Conservation (phyloP, 2,329 filamentous ascomycete species). For the Torrubiellomyces zombiae region DNA sequence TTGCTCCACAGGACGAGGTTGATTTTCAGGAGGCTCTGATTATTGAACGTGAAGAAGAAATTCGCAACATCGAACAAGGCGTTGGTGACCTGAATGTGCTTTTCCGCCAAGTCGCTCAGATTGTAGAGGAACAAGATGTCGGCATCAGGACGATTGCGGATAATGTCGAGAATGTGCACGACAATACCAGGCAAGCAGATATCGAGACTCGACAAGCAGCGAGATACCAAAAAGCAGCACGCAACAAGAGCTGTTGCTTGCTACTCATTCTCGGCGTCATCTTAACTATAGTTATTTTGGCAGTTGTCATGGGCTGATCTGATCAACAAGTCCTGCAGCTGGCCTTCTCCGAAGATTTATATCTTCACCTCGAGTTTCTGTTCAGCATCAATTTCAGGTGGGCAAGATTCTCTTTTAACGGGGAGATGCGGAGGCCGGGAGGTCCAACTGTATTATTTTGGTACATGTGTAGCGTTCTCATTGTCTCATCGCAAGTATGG, state of each 20-base stretch:
- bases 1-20: conserved; percentile 85
- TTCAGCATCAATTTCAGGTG: no score
- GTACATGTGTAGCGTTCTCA: no score
- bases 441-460: no score
- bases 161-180: conserved; percentile 70
- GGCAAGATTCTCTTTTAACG: no score
- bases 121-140: conserved; percentile 81
- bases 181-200: conserved; percentile 73
- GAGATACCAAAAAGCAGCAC: conserved; percentile 85
- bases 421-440: no score
- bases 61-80: conserved; percentile 91
- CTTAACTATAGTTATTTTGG: conserved; percentile 74
- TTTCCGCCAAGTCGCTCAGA: conserved; percentile 95
- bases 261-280: conserved; percentile 80
- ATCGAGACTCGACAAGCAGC: conserved; percentile 71
- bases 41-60: conserved; percentile 90
- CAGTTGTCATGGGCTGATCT: conserved; percentile 57
- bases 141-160: conserved; percentile 76
- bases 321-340: no score
- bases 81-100: conserved; percentile 92
- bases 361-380: no score
- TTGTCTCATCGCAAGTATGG: conserved; percentile 9
- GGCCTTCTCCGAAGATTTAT: no score
- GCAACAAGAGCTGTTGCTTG: conserved; percentile 87
- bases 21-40: conserved; percentile 96